These are phyloP conservation scores for Westerdykella ornata DNA, from an alignment of 2,329 filamentous ascomycete genomes.

Conservation along the genomic window DNA sequence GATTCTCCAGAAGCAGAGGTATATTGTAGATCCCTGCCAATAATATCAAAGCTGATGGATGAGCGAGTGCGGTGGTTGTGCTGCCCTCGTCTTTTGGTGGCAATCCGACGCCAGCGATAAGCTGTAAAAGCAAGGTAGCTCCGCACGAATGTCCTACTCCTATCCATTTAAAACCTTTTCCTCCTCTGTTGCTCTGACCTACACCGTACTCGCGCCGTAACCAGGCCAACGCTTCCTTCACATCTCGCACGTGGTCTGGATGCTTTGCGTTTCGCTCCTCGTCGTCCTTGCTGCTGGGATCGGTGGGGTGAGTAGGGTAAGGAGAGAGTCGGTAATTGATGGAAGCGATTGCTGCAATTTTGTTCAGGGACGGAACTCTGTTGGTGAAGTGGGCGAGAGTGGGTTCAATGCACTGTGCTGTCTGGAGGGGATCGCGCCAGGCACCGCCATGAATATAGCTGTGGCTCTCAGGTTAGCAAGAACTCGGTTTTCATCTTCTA, in stretches of 20 bases:
- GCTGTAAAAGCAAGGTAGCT: slow-evolving; percentile 57
- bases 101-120: slow-evolving; percentile 23
- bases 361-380: slow-evolving; percentile 5
- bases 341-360: slow-evolving; percentile 56
- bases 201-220: slow-evolving; percentile 46
- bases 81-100: neutral
- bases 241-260: slow-evolving; percentile 56
- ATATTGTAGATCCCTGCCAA: slow-evolving; percentile 64
- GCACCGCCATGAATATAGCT: slow-evolving; percentile 47
- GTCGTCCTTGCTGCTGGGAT: slow-evolving; percentile 45
- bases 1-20: slow-evolving; percentile 45
- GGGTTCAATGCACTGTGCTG: slow-evolving; percentile 29
- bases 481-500: neutral
- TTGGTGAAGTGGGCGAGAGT: slow-evolving; percentile 35
- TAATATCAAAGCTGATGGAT: slow-evolving; percentile 47
- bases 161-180: slow-evolving; percentile 41
- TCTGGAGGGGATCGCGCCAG: slow-evolving; percentile 44
- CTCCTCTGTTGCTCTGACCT: slow-evolving; percentile 9
- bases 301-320: slow-evolving; percentile 38
- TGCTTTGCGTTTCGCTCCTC: slow-evolving; percentile 47
- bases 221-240: slow-evolving; percentile 47
- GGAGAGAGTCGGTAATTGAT: slow-evolving; percentile 59
- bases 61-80: neutral
- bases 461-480: neutral
- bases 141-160: slow-evolving; percentile 59